Evolutionary conservation across 1,284 basidiomycete species (phyloP), one percentile per base, ranked within the genome.

Genomic region (Leccinum fallax): DNA sequence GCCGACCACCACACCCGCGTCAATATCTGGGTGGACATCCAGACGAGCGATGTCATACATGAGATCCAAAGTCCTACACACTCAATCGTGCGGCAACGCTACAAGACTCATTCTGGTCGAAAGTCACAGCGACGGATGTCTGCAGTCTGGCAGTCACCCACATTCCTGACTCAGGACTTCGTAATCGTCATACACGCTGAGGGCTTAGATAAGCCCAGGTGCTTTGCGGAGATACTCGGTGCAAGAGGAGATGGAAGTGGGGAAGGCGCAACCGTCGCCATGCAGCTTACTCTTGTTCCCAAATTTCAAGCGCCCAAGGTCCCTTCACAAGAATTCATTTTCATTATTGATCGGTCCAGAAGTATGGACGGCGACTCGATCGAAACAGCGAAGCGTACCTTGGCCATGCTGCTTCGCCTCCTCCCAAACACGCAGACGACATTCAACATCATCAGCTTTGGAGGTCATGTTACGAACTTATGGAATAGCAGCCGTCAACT

Each of bases 371-470:
- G 61, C 3, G 7, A 7, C 4, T 54, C 74, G 2, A 78, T 82
- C 3, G 68, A 71, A 48, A 76, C 72, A 1, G 80, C 80, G 3
- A 80, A 77, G 53, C 59, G 60, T 21, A 73, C 78, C 0, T 63
- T 81, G 36, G 58, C 38, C 0, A 71, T 77, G 65, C 65, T 81
- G 2, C 69, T 81, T 7, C 73, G 66, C 10, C 65, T 71, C 8
- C 65, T 81, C 5, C 80, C 80, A 0, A 61, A 38, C 2, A 21
- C 62, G 0, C 68, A 69, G 4, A 78, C 78, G 0, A 65, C 34
- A 2, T 78, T 82, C 72, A 86, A 87, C 54, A 76, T 87, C 19
- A 78, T 83, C 59, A 81, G 81, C 61, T 87, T 87, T 67, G 81
- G 81, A 0, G 60, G 2, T 11, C 0, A 26, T 0, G 73, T 71